Base-by-base conservation (phyloP, 371 early-diverging fungal species). In the Catenaria anguillulae region DNA sequence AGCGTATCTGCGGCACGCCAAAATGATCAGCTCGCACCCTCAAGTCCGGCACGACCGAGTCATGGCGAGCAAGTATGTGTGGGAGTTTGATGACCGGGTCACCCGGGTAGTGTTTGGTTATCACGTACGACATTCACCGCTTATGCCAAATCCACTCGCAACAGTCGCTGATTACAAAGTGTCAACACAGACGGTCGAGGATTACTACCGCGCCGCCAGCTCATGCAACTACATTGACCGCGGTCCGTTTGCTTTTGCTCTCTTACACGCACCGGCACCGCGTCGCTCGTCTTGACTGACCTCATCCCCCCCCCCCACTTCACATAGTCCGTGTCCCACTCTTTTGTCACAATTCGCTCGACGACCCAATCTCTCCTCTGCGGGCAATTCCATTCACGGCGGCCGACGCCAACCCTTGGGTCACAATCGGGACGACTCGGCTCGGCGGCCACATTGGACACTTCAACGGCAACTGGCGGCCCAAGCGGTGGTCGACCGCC, bases 371-470 rank as follows among this genome's bases (percentile, higher is more conserved):
- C 63, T 82, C 88, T 6, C 77, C 80, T 0, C 64, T 62, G 8
- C 73, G 81, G 54, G 74, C 82, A n/a, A 84, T 92, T 24, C 93
- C 95, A 2, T 75, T 72, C 34, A 80, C 87, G 45, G 87, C 87
- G 67, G 75, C 79, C 63, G 66, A 69, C 61, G 67, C 73, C 26
- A 98, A 97, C 67, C 89, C 89, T 23, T 77, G 87, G 70, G 78
- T 91, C 37, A 59, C 94, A 2, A 68, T 98, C n/a, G 93, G 90
- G 0, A 82, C 88, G 13, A 91, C 92, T 0, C 68, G 74, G 26
- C 71, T 75, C 42, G 99, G 99, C 58, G 99, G 97, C 8, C 99
- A 97, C 70, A 74, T 97, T 55, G 99, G 96, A 5, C 96, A 90
- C 85, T 89, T 87, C 68, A 81, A 84, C 40, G 82, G 84, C n/a